Evolutionary conservation across 1,284 basidiomycete species (phyloP), one percentile per base, ranked within the genome.

Genomic region (Tilletiopsis washingtonensis): DNA sequence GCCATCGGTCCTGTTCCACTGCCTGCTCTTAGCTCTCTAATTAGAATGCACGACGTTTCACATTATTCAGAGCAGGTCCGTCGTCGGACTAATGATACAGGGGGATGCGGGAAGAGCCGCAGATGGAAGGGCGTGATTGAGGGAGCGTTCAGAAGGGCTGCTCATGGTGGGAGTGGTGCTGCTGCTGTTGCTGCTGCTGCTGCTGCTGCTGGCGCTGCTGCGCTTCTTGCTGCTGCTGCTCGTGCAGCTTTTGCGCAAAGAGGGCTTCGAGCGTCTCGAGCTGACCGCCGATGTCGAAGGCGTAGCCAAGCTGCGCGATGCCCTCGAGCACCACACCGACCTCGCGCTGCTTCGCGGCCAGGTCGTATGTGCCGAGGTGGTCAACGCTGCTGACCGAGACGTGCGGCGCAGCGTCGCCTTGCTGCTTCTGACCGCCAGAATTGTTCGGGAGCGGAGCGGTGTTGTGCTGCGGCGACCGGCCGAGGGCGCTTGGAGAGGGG

Each of bases 291-390:
- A 40, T 5, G 39, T 40, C 15, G 39, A 40, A 69, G 2, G 69
- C 68, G 21, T 61, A 71, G 7, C 68, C 69, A 4, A 70, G 44
- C 48, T 70, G 68, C 9, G 59, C 57, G 14, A 71, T 49, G 7
- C 54, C 69, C 49, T 69, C 56, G 34, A 69, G 48, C 36, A 62
- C 54, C 15, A 54, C 48, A 6, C 57, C 57, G 17, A 70, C 62
- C 53, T 71, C 69, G n/a, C 37, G 24, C 42, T 44, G 45, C 51
- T 69, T 70, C 23, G 57, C 60, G 17, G 47, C 57, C n/a, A 54
- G 49, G 19, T 65, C 64, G 46, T 59, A 71, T 0, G 68, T 59
- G 1, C 54, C 57, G 3, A 69, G 53, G 12, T 56, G 46, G 38
- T 53, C 54, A 7, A 58, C 42, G 37, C 3, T 34, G 32, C 12